Base-by-base conservation (phyloP, 768 basidiomycete species). In the Boletales sp. region DNA sequence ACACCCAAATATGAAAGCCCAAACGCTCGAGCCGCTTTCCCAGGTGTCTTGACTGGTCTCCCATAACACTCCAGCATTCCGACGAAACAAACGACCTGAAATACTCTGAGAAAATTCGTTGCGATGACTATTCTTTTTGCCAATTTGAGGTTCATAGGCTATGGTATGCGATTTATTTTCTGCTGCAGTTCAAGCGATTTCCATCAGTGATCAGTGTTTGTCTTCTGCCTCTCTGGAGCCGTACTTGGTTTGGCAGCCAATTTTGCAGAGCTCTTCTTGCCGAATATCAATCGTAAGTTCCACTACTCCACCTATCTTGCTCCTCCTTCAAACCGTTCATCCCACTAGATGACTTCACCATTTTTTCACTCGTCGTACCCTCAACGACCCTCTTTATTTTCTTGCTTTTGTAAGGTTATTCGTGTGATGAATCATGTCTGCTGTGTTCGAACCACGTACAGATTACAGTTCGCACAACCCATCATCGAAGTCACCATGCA, bases 401-500 rank as follows among this genome's bases (percentile, higher is more conserved):
- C 53, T 57, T 88, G 19, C 62, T 83, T 54, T 69, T 78, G 87
- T 86, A 49, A 58, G 79, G 35, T 18, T 25, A 19, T 51, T 25
- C 10, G n/a, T 17, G 25, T 34, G 21, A 14, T 28, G 25, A 28
- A 28, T 8, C 19, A 7, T 19, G 14, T 28, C 19, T 32, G 18
- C 18, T 13, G 47, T 11, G 13, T 43, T 57, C 44, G 44, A 50
- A 19, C 18, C 15, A 43, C 55, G 44, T 35, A 9, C 60, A 90
- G 87, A 48, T 48, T 87, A 53, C 81, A 84, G 72, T 87, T 83
- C 74, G 82, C 84, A 2, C 79, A 81, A 60, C 87, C 89, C 9
- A 66, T 77, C 49, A 70, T 82, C 18, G 89, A 90, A 59, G 80
- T 74, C 2, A 48, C 79, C 19, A 59, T 71, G 36, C 63, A 83